phyloP scores from a whole-genome alignment of 805 yeast genomes.

The Saturnispora zaruensis region DNA sequence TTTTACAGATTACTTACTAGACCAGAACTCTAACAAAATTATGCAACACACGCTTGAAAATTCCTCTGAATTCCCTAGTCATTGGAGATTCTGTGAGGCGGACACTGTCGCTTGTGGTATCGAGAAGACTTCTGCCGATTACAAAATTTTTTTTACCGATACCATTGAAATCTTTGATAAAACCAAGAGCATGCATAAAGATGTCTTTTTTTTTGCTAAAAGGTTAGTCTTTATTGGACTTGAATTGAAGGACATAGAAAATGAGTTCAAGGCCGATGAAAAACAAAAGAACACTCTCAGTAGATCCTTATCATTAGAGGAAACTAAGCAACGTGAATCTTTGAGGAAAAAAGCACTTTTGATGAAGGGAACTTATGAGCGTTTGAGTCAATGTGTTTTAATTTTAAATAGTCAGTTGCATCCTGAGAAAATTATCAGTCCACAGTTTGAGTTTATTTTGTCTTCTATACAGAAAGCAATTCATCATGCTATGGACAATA shows the following conservation, averaged over 20 bases:
- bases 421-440: slow-evolving; percentile 24
- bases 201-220: slow-evolving; percentile 8
- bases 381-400: slow-evolving; percentile 21
- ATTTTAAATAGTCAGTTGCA: slow-evolving; percentile 22
- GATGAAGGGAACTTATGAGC: slow-evolving; percentile 13
- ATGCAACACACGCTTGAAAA: slow-evolving; percentile 18
- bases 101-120: slow-evolving; percentile 15
- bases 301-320: slow-evolving; percentile 18
- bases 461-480: slow-evolving; percentile 22
- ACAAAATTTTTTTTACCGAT: background rate
- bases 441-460: slow-evolving; percentile 23
- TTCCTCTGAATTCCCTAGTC: slow-evolving; percentile 19
- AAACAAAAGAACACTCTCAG: background rate
- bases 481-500: slow-evolving; percentile 13
- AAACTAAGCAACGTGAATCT: slow-evolving; percentile 13
- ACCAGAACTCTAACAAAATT: slow-evolving; percentile 17
- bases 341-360: slow-evolving; percentile 14
- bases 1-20: slow-evolving; percentile 19
- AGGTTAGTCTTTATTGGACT: slow-evolving; percentile 9
- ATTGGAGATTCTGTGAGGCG: slow-evolving; percentile 28
- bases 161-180: background rate
- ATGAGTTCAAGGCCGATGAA: slow-evolving; percentile 2
- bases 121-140: background rate
- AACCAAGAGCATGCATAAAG: slow-evolving; percentile 1
- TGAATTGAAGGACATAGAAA: slow-evolving; percentile 7